These are phyloP conservation scores for Linderniella brevidens DNA, from an alignment of 257 asterid genomes.

Conservation along the genomic window DNA sequence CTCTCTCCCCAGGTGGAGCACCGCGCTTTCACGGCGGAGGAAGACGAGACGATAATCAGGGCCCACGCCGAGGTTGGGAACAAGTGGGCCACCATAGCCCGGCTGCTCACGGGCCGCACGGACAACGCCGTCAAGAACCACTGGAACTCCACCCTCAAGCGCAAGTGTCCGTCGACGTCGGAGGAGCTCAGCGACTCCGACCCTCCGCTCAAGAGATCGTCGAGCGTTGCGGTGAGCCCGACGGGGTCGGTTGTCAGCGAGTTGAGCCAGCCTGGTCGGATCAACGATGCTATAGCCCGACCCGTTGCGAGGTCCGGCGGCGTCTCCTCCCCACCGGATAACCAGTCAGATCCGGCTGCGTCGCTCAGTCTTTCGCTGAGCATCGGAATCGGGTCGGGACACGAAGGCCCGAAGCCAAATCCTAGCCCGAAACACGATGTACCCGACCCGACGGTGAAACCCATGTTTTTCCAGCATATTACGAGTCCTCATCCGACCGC, in stretches of 20 bases:
- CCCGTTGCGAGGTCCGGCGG: conserved; percentile 16
- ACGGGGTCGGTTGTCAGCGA: conserved; percentile 46
- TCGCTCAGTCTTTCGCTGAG: conserved; percentile 36
- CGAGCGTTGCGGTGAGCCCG: conserved; percentile 24
- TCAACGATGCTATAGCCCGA: conserved; percentile 20
- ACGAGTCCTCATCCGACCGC: neutral
- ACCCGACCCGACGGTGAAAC: no score
- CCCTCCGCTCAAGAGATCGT: conserved; percentile 7
- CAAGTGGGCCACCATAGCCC: conserved; percentile 20
- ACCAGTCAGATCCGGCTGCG: conserved; percentile 14
- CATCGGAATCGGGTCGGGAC: conserved; percentile 11
- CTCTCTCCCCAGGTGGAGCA: conserved; percentile 20
- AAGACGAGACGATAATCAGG: conserved; percentile 14
- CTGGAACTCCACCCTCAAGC: conserved; percentile 19
- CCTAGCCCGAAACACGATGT: no score
- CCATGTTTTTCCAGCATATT: neutral
- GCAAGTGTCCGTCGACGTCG: conserved; percentile 1
- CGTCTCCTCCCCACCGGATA: conserved; percentile 12
- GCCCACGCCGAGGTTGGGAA: conserved; percentile 18
- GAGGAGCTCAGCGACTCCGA: conserved; percentile 9
- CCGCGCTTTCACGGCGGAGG: conserved; percentile 18
- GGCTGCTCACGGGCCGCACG: conserved; percentile 17
- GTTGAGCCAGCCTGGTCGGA: conserved; percentile 22
- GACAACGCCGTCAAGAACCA: conserved; percentile 21
- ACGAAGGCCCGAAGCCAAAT: neutral